phyloP scores from a whole-genome alignment of 2,329 filamentous ascomycete species.

The Polychaeton citri region DNA sequence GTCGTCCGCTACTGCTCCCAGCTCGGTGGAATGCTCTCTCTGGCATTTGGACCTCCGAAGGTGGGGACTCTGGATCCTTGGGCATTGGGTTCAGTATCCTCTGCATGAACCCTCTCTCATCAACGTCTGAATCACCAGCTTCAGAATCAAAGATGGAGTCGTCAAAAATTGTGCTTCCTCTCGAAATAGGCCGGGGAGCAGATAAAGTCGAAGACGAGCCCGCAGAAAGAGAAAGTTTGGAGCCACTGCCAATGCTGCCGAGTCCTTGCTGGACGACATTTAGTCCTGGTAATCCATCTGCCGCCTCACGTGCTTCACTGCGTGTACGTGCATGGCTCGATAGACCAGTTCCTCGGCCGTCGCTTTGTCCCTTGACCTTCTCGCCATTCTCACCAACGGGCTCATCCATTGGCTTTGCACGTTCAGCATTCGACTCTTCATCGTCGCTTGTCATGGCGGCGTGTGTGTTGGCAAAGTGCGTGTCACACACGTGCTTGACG shows the following conservation, averaged over 20 bases:
- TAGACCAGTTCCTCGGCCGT: conserved; percentile 21
- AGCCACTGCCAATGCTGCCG: conserved; percentile 10
- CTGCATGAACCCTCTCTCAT: conserved; percentile 17
- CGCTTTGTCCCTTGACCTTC: conserved; percentile 26
- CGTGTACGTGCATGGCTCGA: conserved; percentile 22
- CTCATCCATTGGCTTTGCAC: conserved; percentile 46
- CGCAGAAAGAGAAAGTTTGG: conserved; percentile 3
- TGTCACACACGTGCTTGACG: conserved; percentile 84
- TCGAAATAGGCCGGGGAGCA: conserved; percentile 7
- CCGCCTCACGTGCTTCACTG: conserved; percentile 36
- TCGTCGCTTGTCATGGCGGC: conserved; percentile 54
- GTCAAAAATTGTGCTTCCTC: conserved; percentile 33
- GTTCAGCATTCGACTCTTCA: conserved; percentile 52
- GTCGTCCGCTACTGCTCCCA: conserved; percentile 2
- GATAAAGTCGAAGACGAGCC: conserved; percentile 2
- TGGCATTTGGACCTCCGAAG: conserved; percentile 2
- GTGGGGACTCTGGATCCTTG: conserved; percentile 12
- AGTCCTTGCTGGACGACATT: conserved; percentile 18
- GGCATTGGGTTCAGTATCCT: conserved; percentile 14
- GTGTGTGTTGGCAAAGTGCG: conserved; percentile 73
- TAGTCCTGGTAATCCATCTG: conserved; percentile 26
- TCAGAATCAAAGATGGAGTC: conserved; percentile 34
- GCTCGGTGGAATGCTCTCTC: conserved; percentile 1
- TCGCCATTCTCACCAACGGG: conserved; percentile 33
- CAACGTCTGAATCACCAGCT: conserved; percentile 26